Conservation (phyloP, 306 rosid species). For the Quercus engelmannii region DNA sequence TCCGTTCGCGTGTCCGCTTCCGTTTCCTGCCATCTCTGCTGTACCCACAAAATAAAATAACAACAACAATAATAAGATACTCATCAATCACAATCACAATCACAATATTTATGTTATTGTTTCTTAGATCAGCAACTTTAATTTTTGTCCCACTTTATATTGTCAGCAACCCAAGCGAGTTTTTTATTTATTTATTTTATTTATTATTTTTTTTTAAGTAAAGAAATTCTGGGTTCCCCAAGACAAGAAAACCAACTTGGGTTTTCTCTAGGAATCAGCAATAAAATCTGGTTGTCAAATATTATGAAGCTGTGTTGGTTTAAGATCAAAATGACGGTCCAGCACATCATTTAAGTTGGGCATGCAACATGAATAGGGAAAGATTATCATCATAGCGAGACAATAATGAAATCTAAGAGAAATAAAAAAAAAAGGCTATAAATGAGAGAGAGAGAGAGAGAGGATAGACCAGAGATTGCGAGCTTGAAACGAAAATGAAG, state of each 20-base stretch:
- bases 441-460: neutral
- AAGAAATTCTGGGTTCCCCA: too few species aligned
- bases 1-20: constrained; percentile 20
- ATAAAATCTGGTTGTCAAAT: neutral
- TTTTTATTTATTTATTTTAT: too few species aligned
- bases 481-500: constrained; percentile 7
- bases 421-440: neutral
- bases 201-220: too few species aligned
- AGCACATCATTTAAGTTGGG: neutral
- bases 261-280: neutral
- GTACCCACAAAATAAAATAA: too few species aligned
- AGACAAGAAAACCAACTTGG: neutral
- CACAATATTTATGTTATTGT: neutral
- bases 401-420: neutral
- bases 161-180: too few species aligned
- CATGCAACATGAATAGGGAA: neutral
- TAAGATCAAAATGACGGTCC: constrained; percentile 5
- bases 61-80: too few species aligned
- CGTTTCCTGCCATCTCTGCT: constrained; percentile 29
- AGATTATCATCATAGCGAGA: neutral
- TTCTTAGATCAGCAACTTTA: too few species aligned
- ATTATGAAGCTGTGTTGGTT: neutral
- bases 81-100: too few species aligned
- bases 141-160: too few species aligned
- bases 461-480: constrained; percentile 27